Evolutionary conservation across 169 alveolate genomes (phyloP).

Genomic region (Perkinsus olseni): DNA sequence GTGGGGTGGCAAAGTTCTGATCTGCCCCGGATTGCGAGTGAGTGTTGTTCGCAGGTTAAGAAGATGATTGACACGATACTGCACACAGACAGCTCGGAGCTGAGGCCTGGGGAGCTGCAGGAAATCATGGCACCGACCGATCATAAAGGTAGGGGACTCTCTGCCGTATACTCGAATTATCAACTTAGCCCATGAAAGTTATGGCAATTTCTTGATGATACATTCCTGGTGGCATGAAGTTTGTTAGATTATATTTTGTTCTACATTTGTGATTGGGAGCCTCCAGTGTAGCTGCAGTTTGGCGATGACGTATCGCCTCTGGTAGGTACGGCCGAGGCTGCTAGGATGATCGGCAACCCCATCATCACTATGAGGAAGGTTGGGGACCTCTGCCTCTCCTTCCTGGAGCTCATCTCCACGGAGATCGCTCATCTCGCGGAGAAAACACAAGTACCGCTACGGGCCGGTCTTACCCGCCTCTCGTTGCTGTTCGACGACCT

Average conservation of each 20-base stretch:
- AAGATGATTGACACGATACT: not conserved
- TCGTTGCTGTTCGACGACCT: not conserved
- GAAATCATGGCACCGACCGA: not conserved
- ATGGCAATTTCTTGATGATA: no score
- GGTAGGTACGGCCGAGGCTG: not conserved
- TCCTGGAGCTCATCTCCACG: not conserved
- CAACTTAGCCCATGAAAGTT: no score
- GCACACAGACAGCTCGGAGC: not conserved
- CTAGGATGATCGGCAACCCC: not conserved
- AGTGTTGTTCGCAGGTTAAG: not conserved
- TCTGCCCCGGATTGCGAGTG: not conserved
- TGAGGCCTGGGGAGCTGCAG: not conserved
- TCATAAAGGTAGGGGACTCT: not conserved
- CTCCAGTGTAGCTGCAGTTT: no score
- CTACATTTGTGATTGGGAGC: no score
- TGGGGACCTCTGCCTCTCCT: not conserved
- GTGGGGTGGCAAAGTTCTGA: not conserved
- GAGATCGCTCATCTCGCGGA: not conserved
- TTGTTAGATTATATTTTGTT: no score
- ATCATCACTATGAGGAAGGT: not conserved
- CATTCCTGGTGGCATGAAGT: no score
- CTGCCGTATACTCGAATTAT: not conserved
- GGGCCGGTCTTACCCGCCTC: not conserved
- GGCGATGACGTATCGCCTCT: no score
- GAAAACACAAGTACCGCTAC: not conserved